Conservation (phyloP, 345 rosid genomes). For the Rhodamnia argentea region DNA sequence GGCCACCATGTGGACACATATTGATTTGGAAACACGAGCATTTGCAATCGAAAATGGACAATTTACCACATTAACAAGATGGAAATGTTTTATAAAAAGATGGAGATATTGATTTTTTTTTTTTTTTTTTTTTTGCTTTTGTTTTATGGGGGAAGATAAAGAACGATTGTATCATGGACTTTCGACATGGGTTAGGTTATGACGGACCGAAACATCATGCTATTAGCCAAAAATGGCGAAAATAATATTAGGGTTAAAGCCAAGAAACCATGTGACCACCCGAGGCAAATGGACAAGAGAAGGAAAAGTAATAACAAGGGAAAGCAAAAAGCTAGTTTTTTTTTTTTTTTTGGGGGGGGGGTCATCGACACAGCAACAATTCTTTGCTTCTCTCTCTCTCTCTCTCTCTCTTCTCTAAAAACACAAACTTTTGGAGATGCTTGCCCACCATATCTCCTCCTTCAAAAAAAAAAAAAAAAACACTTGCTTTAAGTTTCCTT, state of each 20-base stretch:
- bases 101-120: not conserved
- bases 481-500: conserved; percentile 23
- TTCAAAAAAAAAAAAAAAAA: not conserved
- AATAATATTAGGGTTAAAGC: not conserved
- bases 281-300: conserved; percentile 17
- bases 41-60: not conserved
- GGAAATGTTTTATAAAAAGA: not conserved
- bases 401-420: not conserved
- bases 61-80: not conserved
- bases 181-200: not conserved
- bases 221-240: not conserved
- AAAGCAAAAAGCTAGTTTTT: conserved; percentile 1
- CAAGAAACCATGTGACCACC: conserved; percentile 15
- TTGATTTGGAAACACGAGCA: not conserved
- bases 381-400: not conserved
- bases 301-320: not conserved
- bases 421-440: conserved; percentile 38
- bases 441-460: conserved; percentile 57
- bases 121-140: not conserved
- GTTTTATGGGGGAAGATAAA: not conserved
- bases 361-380: not conserved
- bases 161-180: not conserved
- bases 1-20: not conserved
- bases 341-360: not conserved
- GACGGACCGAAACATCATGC: not conserved